Percentiles rank a stretch among this genome's conserved stretches.
Evolutionary conservation across 495 filamentous ascomycete genomes (phyloP).

Genomic region (Daldinia bambusicola): DNA sequence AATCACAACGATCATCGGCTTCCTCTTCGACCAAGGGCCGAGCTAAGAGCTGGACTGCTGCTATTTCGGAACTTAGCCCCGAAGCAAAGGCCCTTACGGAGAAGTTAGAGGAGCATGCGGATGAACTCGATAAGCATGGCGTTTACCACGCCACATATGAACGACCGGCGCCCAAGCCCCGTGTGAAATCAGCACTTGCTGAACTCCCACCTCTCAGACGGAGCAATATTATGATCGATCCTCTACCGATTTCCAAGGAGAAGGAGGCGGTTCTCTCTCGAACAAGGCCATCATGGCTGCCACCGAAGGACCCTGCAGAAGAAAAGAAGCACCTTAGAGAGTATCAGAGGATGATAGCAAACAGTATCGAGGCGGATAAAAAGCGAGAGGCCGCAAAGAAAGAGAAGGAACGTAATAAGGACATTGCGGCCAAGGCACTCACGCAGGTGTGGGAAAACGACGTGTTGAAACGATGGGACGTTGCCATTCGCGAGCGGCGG

Average conservation of each 20-base stretch:
- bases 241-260: slow-evolving; percentile 93
- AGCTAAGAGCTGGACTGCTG: slow-evolving; percentile 87
- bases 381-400: slow-evolving; percentile 62
- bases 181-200: slow-evolving; percentile 64
- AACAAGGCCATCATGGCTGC: slow-evolving; percentile 93
- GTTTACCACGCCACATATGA: slow-evolving; percentile 29
- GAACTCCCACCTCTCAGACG: slow-evolving; percentile 86
- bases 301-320: slow-evolving; percentile 91
- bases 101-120: slow-evolving; percentile 85
- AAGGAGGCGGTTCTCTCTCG: slow-evolving; percentile 92
- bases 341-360: slow-evolving; percentile 93
- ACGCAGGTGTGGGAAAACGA: slow-evolving; percentile 88
- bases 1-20: slow-evolving; percentile 38
- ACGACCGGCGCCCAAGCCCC: slow-evolving; percentile 58
- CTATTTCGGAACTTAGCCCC: slow-evolving; percentile 79
- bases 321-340: slow-evolving; percentile 91
- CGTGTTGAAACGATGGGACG: slow-evolving; percentile 86
- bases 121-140: slow-evolving; percentile 63
- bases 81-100: slow-evolving; percentile 91
- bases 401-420: slow-evolving; percentile 59
- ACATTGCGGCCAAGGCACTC: slow-evolving; percentile 72
- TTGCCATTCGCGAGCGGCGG: slow-evolving; percentile 73
- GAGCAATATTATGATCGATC: slow-evolving; percentile 95
- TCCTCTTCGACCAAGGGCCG: slow-evolving; percentile 60
- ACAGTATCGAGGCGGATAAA: slow-evolving; percentile 74